Evolutionary conservation across 139 green algal genomes (phyloP), one percentile per base, ranked within the genome.

Genomic region (Haematococcus lacustris): DNA sequence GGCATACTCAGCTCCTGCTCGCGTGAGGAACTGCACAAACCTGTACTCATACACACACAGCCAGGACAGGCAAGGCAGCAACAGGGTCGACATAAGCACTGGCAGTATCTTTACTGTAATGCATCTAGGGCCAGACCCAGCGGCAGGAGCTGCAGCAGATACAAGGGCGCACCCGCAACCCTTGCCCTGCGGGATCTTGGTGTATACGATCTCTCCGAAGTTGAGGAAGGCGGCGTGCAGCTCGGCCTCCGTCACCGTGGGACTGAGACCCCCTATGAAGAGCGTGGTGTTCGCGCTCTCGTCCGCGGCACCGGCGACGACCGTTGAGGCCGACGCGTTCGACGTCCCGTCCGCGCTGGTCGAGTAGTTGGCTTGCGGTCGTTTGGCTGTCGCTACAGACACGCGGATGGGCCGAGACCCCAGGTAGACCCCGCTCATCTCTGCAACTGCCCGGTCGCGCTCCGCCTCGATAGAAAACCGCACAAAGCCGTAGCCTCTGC

Each of bases 401-500:
- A 95, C 90, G 2, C 91, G 81, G 47, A 96, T 91, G 4, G 87
- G 87, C 23, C 87, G 82, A 60, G 81, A 88, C 53, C 72, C 80
- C 26, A 96, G 79, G 68, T 88, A 88, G 66, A 74, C 74, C 7
- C 93, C 93, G 70, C 89, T 89, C 93, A 98, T 97, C 67, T 95
- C 87, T 0, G 38, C 71, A 3, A 98, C 70, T 0, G 94, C 88
- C 3, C 82, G 76, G 80, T 98, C 91, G 0, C 93, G 79, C 71
- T 98, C 90, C 6, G 63, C 68, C 80, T 97, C 91, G 25, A 72
- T 73, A 32, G 71, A 80, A 75, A 98, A 98, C 5, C 94, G 85
- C 32, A 98, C 94, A 80, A 98, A 98, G 51, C 94, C 94, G 70
- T 95, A 98, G 51, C 94, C 94, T 73, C 97, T 97, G 57, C 85